Evolutionary conservation across 345 rosid species (phyloP), one percentile per base, ranked within the genome.

Genomic region (Moricandia arvensis): DNA sequence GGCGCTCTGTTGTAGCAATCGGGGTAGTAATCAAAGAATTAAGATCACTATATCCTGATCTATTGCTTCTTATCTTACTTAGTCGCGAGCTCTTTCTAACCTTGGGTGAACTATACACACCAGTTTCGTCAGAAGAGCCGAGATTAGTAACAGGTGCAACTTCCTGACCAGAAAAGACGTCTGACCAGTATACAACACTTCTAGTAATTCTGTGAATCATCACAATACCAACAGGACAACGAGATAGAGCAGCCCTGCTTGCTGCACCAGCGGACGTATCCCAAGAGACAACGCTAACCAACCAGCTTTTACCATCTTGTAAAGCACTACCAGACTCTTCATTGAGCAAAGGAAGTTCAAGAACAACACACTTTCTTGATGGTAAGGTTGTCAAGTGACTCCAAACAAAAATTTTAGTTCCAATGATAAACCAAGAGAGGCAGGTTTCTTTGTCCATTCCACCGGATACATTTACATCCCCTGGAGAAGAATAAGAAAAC

Each of bases 381-480:
- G 82, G 83, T 30, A 79, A 63, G 6, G 88, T 77, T 3, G 90
- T 82, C 63, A 86, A 86, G 78, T 86, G 83, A 77, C 81, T 86
- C 99, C 97, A 95, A 47, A 95, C 76, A 72, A 90, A 90, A 76
- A 90, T 75, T 68, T 76, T 92, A 43, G 79, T 84, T 66, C 88
- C 91, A 77, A 81, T 83, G 34, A 87, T 80, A 76, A 92, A 85
- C 99, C 97, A 95, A 33, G 91, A 87, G 51, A 89, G 91, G 60
- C 90, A 83, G 2, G 93, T 84, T 38, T 73, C 85, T 76, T 69
- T 86, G 77, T 94, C 97, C 86, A 90, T 90, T 80, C 96, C 97
- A 81, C 98, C 98, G 7, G 85, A 85, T 55, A 85, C 69, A 68
- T 66, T 73, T 4, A 63, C 78, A 66, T 83, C 83, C 72, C 90